These are phyloP conservation scores for Magnolia officinalis DNA, from an alignment of 164 flowering plant species.

Conservation along the genomic window DNA sequence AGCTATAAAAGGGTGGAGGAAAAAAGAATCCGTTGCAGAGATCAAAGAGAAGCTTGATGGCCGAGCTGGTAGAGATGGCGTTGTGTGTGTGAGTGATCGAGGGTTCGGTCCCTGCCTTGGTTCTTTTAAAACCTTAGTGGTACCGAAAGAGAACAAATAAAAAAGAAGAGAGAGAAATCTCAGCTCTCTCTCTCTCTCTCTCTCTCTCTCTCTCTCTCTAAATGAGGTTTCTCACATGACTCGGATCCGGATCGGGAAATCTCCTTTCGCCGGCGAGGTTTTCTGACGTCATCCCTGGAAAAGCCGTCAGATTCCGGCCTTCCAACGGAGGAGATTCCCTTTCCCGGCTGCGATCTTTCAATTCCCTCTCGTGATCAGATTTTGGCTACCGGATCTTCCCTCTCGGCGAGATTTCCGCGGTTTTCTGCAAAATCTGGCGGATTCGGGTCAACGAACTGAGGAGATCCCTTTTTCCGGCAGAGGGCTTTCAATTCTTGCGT, in stretches of 20 bases:
- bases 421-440: not conserved
- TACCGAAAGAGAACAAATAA: no score
- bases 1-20: not conserved
- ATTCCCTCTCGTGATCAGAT: not conserved
- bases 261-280: constrained; percentile 2
- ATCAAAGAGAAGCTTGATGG: not conserved
- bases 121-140: not conserved
- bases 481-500: not conserved
- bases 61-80: no score
- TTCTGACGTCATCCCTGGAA: not conserved
- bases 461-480: not conserved
- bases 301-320: not conserved
- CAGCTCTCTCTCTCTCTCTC: not conserved
- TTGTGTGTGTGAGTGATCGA: no score
- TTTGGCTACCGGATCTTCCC: not conserved
- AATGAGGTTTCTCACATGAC: not conserved
- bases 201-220: not conserved
- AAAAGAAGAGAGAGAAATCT: not conserved
- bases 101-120: no score
- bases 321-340: constrained; percentile 8
- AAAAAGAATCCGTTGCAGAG: not conserved
- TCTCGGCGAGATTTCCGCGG: not conserved
- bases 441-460: not conserved
- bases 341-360: constrained; percentile 4
- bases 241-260: constrained; percentile 7